Conservation (phyloP, 257 asterid species). For the Parsonsia alboflavescens region DNA sequence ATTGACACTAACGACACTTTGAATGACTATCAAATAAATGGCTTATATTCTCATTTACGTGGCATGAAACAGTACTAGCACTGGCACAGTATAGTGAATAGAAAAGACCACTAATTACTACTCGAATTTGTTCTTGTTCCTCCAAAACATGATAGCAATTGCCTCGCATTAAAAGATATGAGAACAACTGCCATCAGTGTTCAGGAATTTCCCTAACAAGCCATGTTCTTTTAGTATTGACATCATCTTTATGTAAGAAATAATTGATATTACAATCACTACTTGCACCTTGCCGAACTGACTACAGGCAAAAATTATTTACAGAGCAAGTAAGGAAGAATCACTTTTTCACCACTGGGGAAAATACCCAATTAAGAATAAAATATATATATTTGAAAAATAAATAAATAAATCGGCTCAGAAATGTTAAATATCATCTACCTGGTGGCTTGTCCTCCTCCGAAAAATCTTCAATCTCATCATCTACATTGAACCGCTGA, state of each 20-base stretch:
- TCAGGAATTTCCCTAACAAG: neutral
- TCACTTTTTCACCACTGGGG: neutral
- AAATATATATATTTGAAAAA: neutral
- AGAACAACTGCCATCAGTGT: neutral
- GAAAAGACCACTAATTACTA: neutral
- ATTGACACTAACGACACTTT: neutral
- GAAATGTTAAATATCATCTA: conserved; percentile 15
- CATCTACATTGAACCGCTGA: conserved; percentile 38
- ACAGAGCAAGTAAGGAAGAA: neutral
- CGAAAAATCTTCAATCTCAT: conserved; percentile 80
- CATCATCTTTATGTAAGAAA: too few species aligned
- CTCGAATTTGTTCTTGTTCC: neutral
- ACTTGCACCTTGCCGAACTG: neutral
- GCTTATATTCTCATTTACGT: neutral
- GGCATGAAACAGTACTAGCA: neutral
- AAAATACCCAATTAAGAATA: neutral
- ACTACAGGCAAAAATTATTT: too few species aligned
- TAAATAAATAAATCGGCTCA: neutral
- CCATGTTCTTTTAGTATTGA: too few species aligned
- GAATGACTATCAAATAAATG: neutral
- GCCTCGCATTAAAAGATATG: neutral
- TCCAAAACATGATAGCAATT: neutral
- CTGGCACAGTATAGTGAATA: neutral
- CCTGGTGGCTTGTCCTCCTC: conserved; percentile 60
- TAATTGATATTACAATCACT: neutral